Evolutionary conservation across 1,284 basidiomycete species (phyloP), one percentile per base, ranked within the genome.

Genomic region (Thelephora terrestris): DNA sequence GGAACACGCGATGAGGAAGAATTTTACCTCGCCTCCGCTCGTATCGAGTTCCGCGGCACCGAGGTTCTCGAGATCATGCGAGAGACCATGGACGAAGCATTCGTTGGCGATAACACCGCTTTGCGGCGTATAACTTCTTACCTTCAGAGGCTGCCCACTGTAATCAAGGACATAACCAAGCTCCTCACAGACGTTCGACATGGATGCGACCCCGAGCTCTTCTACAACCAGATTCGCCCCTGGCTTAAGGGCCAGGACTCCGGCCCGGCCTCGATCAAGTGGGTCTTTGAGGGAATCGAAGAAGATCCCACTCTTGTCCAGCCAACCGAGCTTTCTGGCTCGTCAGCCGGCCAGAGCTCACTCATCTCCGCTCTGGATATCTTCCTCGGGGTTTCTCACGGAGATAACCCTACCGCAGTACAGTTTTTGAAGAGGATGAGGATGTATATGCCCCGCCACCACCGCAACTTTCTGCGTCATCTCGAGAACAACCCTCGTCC

Each of bases 1-100:
- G 78, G 77, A 20, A 88, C 87, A 1, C 64, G 63, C n/a, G 90
- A 91, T 52, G 94, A 98, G 63, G 77, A 82, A 47, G 87, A 90
- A 54, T 98, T 97, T 63, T 98, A 88, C 69, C 74, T 93, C 46
- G 79, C 85, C 20, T 93, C 91, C 0, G 80, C 91, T 0, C 78
- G 90, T n/a, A 91, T 95, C 61, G 95, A 97, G 66, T 74, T 95
- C 5, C 78, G 80, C n/a, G 94, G 92, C 5, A 91, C 91, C 1
- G 76, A 83, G 34, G 91, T 88, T 0, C 78, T 97, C 5, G 76
- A 81, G 20, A 71, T 96, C 50, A 96, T 98, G 91, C 81, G 87
- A 2, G 71, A 77, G 5, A 90, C 81, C 4, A 82, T 97, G 73
- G 92, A 97, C 71, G 94, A 98, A 65, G 75, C 85, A 12, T 96